Evolutionary conservation across 2,329 filamentous ascomycete genomes (phyloP), one percentile per base, ranked within the genome.

Genomic region (Neofusicoccum laricinum): DNA sequence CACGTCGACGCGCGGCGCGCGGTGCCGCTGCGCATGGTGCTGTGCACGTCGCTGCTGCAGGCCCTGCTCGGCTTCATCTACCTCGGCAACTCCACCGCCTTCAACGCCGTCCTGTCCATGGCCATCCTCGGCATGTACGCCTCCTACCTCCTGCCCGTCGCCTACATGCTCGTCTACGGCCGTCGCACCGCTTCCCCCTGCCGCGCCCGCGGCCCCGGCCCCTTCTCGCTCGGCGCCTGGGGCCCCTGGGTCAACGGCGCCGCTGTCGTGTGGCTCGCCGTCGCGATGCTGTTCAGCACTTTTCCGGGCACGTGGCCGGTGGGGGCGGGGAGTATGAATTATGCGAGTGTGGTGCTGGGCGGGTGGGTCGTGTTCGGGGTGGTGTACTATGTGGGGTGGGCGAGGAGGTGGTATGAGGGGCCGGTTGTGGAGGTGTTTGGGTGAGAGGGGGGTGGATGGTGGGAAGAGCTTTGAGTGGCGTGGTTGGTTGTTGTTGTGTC

Each of bases 271-370:
- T 85, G 81, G 80, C 75, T 82, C 19, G 48, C 75, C 0, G 65
- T 84, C 6, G 78, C 78, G 0, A 77, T 81, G 40, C 65, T 82
- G 1, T 81, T 84, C 45, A 81, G 80, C 67, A 80, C 66, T 1
- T 81, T 84, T 40, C 81, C 80, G 0, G 73, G 73, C 1, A 63
- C 69, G 0, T 71, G 78, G 68, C 82, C 80, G 0, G 77, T 80
- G 0, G 79, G 77, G 1, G 64, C 75, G 0, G 72, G 78, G 40
- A 80, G 76, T 15, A 83, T 84, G 79, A 84, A 83, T 48, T 83
- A 83, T 63, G 75, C 76, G 0, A 73, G 74, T 38, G 79, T 81
- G 0, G 79, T 83, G 0, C 69, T 82, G 67, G 71, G 71, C 2
- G 79, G 75, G 0, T 81, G 78, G 79, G 58, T 77, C 0, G 30